Conservation (phyloP, 2,329 filamentous ascomycete genomes). For the Xylariaceae sp. region DNA sequence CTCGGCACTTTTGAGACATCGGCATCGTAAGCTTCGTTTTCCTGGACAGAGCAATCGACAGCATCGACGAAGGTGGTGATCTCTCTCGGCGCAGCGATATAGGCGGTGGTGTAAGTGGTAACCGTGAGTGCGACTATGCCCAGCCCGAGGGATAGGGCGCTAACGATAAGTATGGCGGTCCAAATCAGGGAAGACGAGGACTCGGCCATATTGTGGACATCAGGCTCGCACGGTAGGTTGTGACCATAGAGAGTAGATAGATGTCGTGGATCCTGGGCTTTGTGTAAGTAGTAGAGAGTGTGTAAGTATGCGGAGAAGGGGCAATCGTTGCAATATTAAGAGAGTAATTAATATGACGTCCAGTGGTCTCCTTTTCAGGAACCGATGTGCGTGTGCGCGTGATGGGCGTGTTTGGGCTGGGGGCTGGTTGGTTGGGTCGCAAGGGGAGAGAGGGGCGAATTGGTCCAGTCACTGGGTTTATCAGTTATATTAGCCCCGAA, state of each 20-base stretch:
- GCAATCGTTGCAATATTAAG: too few species aligned
- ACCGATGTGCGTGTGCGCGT: slow-evolving; percentile 14
- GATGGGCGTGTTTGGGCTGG: slow-evolving; percentile 9
- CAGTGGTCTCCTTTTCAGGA: slow-evolving; percentile 15
- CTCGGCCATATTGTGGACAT: slow-evolving; percentile 42
- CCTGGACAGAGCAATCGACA: slow-evolving; percentile 58
- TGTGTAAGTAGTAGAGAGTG: slow-evolving; percentile 9
- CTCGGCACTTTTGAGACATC: slow-evolving; percentile 55
- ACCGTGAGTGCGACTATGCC: slow-evolving; percentile 51
- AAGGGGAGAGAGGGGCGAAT: neutral
- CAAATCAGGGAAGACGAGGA: slow-evolving; percentile 48
- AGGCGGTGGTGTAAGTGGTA: slow-evolving; percentile 52
- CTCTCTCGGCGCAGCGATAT: slow-evolving; percentile 55
- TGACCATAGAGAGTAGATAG: slow-evolving; percentile 17
- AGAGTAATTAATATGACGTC: slow-evolving; percentile 20
- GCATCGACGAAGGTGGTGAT: slow-evolving; percentile 55
- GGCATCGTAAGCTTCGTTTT: slow-evolving; percentile 61
- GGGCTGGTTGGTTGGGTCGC: slow-evolving; percentile 11
- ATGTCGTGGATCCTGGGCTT: slow-evolving; percentile 16
- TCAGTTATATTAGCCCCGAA: too few species aligned
- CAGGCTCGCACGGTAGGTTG: slow-evolving; percentile 13
- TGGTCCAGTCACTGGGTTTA: too few species aligned
- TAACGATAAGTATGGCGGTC: slow-evolving; percentile 55
- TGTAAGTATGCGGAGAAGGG: slow-evolving; percentile 1
- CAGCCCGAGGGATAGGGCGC: slow-evolving; percentile 53